Conservation (phyloP, 257 asterid species). For the Cordia subcordata region DNA sequence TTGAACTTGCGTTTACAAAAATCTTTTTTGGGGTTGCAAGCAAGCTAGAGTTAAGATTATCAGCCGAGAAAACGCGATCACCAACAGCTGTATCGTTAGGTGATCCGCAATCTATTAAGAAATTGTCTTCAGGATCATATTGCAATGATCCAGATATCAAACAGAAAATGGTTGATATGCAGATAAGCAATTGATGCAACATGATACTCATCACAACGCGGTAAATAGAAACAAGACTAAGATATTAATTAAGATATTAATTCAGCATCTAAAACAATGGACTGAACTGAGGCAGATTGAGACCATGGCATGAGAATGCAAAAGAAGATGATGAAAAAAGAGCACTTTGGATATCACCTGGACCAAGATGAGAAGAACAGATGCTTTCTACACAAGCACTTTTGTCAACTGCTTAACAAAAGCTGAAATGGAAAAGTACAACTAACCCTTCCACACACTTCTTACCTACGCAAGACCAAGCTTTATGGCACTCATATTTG, state of each 20-base stretch:
- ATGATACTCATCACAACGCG: conserved; percentile 1
- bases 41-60: conserved; percentile 14
- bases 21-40: conserved; percentile 22
- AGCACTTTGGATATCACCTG: neutral
- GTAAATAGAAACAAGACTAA: neutral
- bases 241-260: neutral
- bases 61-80: conserved; percentile 34
- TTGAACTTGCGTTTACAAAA: conserved; percentile 13
- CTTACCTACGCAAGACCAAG: conserved; percentile 4
- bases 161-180: conserved; percentile 6
- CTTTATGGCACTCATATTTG: conserved; percentile 12
- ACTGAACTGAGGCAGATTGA: neutral
- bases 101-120: conserved; percentile 39
- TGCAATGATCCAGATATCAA: conserved; percentile 15
- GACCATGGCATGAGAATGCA: neutral
- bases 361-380: too few relatives aligned
- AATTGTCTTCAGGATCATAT: conserved; percentile 36
- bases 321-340: neutral
- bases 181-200: neutral
- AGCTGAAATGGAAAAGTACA: conserved; percentile 1
- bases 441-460: neutral
- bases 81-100: conserved; percentile 16
- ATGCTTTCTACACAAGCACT: too few relatives aligned
- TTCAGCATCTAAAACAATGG: neutral
- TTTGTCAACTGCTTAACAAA: too few relatives aligned